phyloP scores from a whole-genome alignment of 768 basidiomycete genomes.

The Chalciporus sphaerocephalus region DNA sequence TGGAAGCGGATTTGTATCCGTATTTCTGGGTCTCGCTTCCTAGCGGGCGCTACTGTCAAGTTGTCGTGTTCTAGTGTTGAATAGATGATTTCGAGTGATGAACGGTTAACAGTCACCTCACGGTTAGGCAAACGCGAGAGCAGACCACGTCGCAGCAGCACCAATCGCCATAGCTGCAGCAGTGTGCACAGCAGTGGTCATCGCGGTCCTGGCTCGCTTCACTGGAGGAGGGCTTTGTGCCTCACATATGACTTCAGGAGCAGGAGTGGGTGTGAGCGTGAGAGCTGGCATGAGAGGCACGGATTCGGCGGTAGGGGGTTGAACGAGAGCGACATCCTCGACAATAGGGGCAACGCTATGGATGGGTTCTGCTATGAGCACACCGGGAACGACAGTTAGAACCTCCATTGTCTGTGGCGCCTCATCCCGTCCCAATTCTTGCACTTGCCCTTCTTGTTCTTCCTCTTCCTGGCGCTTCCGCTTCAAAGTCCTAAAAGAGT shows the following conservation, averaged over 20 bases:
- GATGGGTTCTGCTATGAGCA: not conserved
- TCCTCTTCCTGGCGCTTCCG: conserved; percentile 53
- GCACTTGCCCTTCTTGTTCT: not conserved
- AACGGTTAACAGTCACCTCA: not conserved
- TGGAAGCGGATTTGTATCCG: too few relatives aligned
- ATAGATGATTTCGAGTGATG: not conserved
- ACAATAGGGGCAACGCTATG: conserved; percentile 1
- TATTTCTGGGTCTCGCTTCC: not conserved
- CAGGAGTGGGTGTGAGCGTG: not conserved
- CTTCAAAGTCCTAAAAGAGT: conserved; percentile 46
- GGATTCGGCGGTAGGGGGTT: not conserved
- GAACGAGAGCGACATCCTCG: not conserved
- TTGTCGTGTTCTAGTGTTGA: not conserved
- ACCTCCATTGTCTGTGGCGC: not conserved
- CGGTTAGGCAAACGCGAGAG: conserved; percentile 57
- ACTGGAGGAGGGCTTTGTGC: conserved; percentile 21
- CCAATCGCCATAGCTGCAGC: conserved; percentile 61
- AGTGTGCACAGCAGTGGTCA: conserved; percentile 47
- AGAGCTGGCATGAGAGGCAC: too few relatives aligned
- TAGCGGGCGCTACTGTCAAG: not conserved
- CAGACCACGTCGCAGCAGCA: conserved; percentile 70
- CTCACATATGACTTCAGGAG: not conserved
- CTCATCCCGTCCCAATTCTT: too few relatives aligned
- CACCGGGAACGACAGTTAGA: not conserved
- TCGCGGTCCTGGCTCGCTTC: conserved; percentile 44